These are phyloP conservation scores for Colletotrichum agaves DNA, from an alignment of 2,329 filamentous ascomycete genomes.

Conservation along the genomic window DNA sequence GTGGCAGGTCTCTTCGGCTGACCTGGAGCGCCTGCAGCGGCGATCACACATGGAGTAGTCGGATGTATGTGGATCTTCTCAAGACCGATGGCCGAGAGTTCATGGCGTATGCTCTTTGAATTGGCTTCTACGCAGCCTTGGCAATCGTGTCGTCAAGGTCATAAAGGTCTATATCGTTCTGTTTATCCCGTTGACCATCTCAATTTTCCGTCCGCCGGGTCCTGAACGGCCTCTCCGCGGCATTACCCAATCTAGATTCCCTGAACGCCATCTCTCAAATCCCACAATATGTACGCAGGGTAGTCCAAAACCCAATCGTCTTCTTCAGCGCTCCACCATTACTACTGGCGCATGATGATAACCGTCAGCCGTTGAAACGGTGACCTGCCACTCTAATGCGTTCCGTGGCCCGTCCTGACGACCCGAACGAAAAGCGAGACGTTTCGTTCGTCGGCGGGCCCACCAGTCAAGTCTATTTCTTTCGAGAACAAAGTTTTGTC, in stretches of 20 bases:
- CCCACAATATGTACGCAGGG: neutral
- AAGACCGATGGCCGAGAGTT: neutral
- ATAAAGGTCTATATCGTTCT: neutral
- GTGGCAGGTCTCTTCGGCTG: neutral
- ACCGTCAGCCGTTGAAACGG: constrained; percentile 11
- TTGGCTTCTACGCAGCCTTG: neutral
- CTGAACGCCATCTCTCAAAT: constrained; percentile 12
- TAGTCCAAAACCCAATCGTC: neutral
- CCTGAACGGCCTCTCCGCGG: neutral
- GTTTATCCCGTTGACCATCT: neutral
- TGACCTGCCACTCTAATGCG: constrained; percentile 4
- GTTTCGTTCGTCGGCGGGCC: neutral
- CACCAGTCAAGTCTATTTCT: neutral
- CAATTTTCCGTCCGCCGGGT: neutral
- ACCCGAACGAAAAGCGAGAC: neutral
- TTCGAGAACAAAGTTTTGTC: neutral
- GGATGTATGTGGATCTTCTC: constrained; percentile 23
- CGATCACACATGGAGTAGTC: constrained; percentile 33
- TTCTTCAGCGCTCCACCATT: neutral
- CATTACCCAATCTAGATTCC: neutral
- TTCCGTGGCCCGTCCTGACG: constrained; percentile 4
- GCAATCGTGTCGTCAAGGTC: neutral
- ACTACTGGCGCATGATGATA: constrained; percentile 1
- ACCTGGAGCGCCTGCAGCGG: constrained; percentile 8
- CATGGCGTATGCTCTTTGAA: constrained; percentile 6